Evolutionary conservation across 1,139 yeast species (phyloP).

Genomic region (Candida frijolesensis): DNA sequence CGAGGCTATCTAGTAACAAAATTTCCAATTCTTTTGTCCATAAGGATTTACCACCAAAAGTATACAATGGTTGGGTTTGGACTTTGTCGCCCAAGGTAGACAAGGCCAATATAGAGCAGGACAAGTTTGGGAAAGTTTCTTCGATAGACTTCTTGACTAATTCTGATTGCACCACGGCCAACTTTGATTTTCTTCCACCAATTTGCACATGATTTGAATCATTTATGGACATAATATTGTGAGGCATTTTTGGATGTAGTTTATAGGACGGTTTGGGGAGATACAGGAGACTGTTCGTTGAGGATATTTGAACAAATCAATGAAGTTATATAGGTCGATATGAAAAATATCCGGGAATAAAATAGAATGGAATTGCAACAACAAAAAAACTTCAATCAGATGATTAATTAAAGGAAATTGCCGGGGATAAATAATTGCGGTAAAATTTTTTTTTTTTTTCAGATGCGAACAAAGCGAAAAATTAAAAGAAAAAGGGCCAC

Average conservation of each 20-base stretch:
- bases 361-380: background rate
- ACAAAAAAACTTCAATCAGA: background rate
- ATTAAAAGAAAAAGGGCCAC: background rate
- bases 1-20: slow-evolving; percentile 62
- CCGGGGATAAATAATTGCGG: background rate
- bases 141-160: slow-evolving; percentile 66
- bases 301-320: background rate
- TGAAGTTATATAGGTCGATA: background rate
- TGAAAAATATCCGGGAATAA: background rate
- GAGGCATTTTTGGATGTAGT: slow-evolving; percentile 15
- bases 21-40: slow-evolving; percentile 97
- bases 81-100: slow-evolving; percentile 90
- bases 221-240: slow-evolving; percentile 15
- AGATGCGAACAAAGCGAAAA: background rate
- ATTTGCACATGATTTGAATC: slow-evolving; percentile 45
- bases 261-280: background rate
- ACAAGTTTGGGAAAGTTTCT: slow-evolving; percentile 57
- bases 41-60: slow-evolving; percentile 92
- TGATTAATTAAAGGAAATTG: background rate
- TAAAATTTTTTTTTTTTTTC: background rate
- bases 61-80: slow-evolving; percentile 80
- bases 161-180: slow-evolving; percentile 87
- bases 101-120: slow-evolving; percentile 72
- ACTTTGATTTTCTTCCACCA: slow-evolving; percentile 86
- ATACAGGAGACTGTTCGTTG: background rate